Evolutionary conservation across 2,329 filamentous ascomycete genomes (phyloP).

Genomic region (Fusarium pseudocircinatum): DNA sequence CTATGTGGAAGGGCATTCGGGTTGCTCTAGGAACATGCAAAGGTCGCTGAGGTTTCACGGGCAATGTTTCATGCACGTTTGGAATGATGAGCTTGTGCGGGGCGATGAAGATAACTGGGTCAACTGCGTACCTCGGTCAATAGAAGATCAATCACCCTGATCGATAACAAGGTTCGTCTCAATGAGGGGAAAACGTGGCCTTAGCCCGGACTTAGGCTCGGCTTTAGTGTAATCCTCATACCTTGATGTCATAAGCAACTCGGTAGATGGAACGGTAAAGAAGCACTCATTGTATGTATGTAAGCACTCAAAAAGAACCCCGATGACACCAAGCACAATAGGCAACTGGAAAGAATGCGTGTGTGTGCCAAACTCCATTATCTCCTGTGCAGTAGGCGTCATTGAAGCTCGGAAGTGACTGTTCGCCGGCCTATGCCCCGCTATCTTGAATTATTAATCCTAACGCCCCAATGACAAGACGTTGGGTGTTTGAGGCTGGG

Average conservation of each 20-base stretch:
- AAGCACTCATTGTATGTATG: background rate
- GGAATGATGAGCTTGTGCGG: background rate
- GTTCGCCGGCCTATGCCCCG: background rate
- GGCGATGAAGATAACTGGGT: background rate
- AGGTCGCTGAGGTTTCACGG: slow-evolving; percentile 56
- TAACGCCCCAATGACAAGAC: slow-evolving; percentile 1
- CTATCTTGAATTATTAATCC: slow-evolving; percentile 24
- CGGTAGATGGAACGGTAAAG: background rate
- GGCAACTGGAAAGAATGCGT: background rate
- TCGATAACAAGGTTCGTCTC: background rate
- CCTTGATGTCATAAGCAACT: background rate
- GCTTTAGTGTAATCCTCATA: slow-evolving; percentile 1
- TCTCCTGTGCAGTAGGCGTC: slow-evolving; percentile 3
- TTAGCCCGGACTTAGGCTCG: slow-evolving; percentile 15
- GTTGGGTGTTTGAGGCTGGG: background rate
- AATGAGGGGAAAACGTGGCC: background rate
- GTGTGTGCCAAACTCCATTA: background rate
- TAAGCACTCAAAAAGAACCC: slow-evolving; percentile 3
- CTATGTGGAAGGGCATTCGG: slow-evolving; percentile 48
- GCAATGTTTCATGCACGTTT: background rate
- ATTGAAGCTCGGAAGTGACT: slow-evolving; percentile 8
- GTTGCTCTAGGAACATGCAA: slow-evolving; percentile 24
- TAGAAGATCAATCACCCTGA: background rate
- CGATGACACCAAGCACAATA: background rate
- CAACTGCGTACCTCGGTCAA: background rate